These are phyloP conservation scores for Berberis thunbergii DNA, from an alignment of 164 flowering plant species.

Conservation along the genomic window DNA sequence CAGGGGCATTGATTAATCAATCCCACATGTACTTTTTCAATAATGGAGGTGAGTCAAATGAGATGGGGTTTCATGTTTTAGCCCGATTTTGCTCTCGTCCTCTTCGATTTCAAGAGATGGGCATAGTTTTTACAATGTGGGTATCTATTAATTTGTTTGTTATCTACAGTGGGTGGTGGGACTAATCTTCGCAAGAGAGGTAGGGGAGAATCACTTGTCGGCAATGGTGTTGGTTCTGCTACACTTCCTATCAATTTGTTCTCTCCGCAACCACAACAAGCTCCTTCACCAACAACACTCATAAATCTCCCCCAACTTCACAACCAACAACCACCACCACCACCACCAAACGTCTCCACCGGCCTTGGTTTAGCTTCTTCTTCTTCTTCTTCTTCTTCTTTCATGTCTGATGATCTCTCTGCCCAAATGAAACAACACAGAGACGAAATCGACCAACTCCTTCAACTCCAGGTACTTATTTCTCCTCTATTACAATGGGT, in stretches of 20 bases:
- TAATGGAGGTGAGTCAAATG: slow-evolving; percentile 34
- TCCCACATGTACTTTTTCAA: slow-evolving; percentile 28
- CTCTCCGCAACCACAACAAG: slow-evolving; percentile 28
- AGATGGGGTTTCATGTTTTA: too few relatives aligned
- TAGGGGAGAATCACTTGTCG: slow-evolving; percentile 31
- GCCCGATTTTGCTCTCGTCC: neutral
- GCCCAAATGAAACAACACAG: slow-evolving; percentile 52
- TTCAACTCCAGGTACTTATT: slow-evolving; percentile 56
- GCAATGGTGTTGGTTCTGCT: neutral
- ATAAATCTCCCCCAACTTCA: slow-evolving; percentile 59
- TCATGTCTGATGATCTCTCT: slow-evolving; percentile 38
- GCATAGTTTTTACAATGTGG: neutral
- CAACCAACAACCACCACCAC: slow-evolving; percentile 29
- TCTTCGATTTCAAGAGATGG: neutral
- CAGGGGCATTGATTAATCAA: slow-evolving; percentile 29
- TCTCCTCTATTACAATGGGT: slow-evolving; percentile 7
- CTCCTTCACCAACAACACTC: slow-evolving; percentile 26
- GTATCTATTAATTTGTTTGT: neutral
- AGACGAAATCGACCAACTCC: slow-evolving; percentile 65
- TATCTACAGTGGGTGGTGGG: slow-evolving; percentile 6
- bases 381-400: slow-evolving; percentile 17
- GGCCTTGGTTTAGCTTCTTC: slow-evolving; percentile 55
- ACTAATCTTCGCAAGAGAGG: slow-evolving; percentile 49
- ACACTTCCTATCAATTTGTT: slow-evolving; percentile 25
- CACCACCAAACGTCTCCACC: slow-evolving; percentile 37